Evolutionary conservation across 2,329 filamentous ascomycete species (phyloP), one percentile per base, ranked within the genome.

Genomic region (Aspergillus carbonarius): DNA sequence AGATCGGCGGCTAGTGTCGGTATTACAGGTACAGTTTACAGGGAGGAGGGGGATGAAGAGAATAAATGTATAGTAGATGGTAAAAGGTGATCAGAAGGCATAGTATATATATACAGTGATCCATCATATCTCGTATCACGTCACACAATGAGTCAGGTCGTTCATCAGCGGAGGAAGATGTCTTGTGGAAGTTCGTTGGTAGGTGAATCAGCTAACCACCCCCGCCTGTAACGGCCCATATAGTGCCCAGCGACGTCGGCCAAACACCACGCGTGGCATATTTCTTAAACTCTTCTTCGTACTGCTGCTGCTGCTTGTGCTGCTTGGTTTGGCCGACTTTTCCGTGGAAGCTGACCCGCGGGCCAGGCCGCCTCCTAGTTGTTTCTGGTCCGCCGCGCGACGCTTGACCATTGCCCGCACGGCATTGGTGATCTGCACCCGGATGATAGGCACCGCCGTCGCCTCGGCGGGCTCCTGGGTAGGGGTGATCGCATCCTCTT

Each of bases 381-480:
- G 12, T 35, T 17, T n/a, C 20, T 18, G 6, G 6, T 40, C 37
- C 12, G 32, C 34, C 5, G 54, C 27, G 17, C 60, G 60, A 6
- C 60, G 60, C 23, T 49, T 55, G 27, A 60, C 56, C 37, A 63
- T 57, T 1, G 56, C 59, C n/a, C 54, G 50, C 5, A 63, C 46
- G 15, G 53, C 61, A 37, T 42, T 61, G 2, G 59, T 55, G 51
- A 63, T 59, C 47, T 63, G 61, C 8, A 54, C 59, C 2, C 61
- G 61, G 15, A 63, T 55, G 12, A 54, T 34, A 6, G 56, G 40
- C 17, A 54, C 35, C 1, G 53, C 49, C 1, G 56, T 17, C 0
- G 39, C 15, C 8, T 55, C 37, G 10, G 17, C 5, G 27, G 51
- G 51, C n/a, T n/a, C n/a, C n/a, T n/a, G 37, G 20, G 37, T 27